Evolutionary conservation across 495 filamentous ascomycete genomes (phyloP), one percentile per base, ranked within the genome.

Genomic region (Aspergillus saccharolyticus): DNA sequence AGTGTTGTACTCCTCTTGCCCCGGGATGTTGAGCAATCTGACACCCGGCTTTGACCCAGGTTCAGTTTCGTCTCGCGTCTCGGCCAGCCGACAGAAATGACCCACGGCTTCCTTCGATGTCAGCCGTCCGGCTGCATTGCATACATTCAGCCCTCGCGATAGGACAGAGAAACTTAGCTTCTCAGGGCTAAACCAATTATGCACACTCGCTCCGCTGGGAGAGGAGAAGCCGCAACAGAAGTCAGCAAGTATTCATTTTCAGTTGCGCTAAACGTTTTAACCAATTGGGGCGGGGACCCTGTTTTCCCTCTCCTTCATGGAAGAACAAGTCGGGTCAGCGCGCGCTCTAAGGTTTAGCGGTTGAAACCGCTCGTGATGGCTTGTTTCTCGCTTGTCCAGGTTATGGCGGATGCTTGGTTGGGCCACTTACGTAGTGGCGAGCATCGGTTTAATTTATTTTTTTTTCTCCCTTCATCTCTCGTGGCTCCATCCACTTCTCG

Each of bases 401-500:
- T 39, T 39, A 39, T 39, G 33, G 33, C 33, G 33, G 33, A 39
- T 39, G 33, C 33, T 39, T 39, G 33, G 33, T 39, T 39, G 33
- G 33, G 33, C 33, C 33, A 39, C 33, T 15, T 39, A 39, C 33
- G 33, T 39, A 39, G 33, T 39, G 33, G 33, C 33, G 33, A 39
- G 33, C 33, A 39, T 39, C 14, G 6, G 2, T 17, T 33, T 30
- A 42, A 21, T n/a, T 43, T 42, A 42, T 30, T 46, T 46, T 22
- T 17, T 45, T 16, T 28, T 50, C 14, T 28, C 22, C 3, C 45
- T 20, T 42, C 30, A 10, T 18, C 42, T 22, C 33, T 55, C 57
- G 52, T 39, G 33, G 45, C 52, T 52, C 54, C 54, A 55, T 52
- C 51, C 24, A 44, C 44, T 33, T 28, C 52, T 42, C 52, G 52